phyloP scores from a whole-genome alignment of 1,284 basidiomycete genomes.

The Singerocomus rubriflavus region DNA sequence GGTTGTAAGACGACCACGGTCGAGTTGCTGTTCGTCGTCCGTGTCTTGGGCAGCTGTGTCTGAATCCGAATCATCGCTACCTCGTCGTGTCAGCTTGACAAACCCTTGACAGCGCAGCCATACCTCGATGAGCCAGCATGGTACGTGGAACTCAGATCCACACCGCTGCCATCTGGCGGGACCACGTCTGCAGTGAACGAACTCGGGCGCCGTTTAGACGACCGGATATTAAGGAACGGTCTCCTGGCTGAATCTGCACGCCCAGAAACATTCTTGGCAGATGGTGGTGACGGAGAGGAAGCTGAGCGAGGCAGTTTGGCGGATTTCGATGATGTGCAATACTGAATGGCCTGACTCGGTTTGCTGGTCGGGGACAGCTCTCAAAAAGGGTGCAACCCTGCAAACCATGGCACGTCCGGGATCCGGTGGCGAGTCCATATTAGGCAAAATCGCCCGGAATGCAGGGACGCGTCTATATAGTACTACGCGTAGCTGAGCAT shows the following conservation, averaged over 20 bases:
- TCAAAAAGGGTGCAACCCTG: constrained; percentile 5
- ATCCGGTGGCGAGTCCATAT: constrained; percentile 15
- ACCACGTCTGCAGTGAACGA: constrained; percentile 22
- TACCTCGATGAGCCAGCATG: constrained; percentile 77
- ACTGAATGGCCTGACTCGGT: not conserved
- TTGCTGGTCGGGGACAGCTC: constrained; percentile 1
- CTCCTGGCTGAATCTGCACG: constrained; percentile 43
- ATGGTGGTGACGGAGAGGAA: constrained; percentile 72
- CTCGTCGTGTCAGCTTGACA: constrained; percentile 8
- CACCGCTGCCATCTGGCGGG: constrained; percentile 28
- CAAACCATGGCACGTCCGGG: not conserved
- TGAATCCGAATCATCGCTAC: constrained; percentile 31
- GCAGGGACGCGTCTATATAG: not conserved
- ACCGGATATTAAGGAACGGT: constrained; percentile 36
- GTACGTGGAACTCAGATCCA: constrained; percentile 83
- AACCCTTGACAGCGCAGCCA: constrained; percentile 11
- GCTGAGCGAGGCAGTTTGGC: constrained; percentile 72
- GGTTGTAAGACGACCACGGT: constrained; percentile 30
- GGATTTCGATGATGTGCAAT: constrained; percentile 10
- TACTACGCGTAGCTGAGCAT: constrained; percentile 2
- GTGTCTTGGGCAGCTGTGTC: constrained; percentile 34
- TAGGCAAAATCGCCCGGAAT: constrained; percentile 5
- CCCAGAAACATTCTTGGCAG: constrained; percentile 41
- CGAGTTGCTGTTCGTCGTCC: constrained; percentile 25
- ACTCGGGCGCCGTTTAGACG: constrained; percentile 37